Conservation (phyloP, 1,284 basidiomycete species). For the Papiliotrema nemorosa region DNA sequence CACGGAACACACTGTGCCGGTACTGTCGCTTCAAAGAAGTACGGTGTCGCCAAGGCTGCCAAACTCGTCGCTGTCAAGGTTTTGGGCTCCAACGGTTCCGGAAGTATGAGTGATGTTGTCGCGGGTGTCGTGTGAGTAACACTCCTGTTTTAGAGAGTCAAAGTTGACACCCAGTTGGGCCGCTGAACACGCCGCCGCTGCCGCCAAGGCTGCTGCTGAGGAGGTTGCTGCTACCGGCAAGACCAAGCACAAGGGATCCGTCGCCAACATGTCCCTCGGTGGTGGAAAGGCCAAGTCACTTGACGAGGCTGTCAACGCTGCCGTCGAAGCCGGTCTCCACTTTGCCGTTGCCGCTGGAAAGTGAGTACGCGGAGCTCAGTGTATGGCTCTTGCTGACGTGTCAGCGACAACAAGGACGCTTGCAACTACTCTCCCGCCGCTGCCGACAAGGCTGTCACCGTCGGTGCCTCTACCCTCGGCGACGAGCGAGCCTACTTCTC, state of each 20-base stretch:
- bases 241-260: constrained; percentile 85
- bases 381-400: constrained; percentile 15
- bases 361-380: constrained; percentile 31
- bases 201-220: constrained; percentile 58
- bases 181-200: constrained; percentile 59
- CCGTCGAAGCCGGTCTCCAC: constrained; percentile 80
- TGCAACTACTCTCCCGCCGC: constrained; percentile 79
- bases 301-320: constrained; percentile 79
- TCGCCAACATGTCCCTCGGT: constrained; percentile 97
- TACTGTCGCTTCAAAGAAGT: constrained; percentile 71
- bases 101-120: constrained; percentile 94
- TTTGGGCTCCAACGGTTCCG: constrained; percentile 85
- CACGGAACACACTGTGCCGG: constrained; percentile 78
- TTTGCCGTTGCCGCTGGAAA: constrained; percentile 91
- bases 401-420: constrained; percentile 58
- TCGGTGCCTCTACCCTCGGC: constrained; percentile 73
- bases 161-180: constrained; percentile 59
- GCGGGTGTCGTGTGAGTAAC: constrained; percentile 61
- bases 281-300: constrained; percentile 89
- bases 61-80: constrained; percentile 95
- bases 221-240: constrained; percentile 64
- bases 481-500: constrained; percentile 89
- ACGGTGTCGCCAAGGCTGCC: constrained; percentile 93
- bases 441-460: constrained; percentile 72
- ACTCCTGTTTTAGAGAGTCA: not conserved